Conservation (phyloP, 2,329 filamentous ascomycete species). For the Fusarium humuli region DNA sequence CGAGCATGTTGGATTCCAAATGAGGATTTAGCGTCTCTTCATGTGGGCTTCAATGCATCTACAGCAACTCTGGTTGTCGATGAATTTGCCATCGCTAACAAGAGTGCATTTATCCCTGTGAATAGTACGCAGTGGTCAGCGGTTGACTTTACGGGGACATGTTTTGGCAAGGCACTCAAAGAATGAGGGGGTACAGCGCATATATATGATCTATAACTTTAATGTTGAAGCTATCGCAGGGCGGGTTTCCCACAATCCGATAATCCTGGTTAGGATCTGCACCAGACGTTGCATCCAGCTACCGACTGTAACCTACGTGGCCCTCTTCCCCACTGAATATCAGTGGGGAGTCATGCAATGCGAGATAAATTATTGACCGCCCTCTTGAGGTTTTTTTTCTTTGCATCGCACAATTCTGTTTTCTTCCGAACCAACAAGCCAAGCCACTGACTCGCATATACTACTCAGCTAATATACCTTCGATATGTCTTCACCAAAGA, state of each 20-base stretch:
- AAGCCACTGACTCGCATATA: background rate
- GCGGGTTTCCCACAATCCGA: background rate
- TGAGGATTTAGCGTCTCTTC: background rate
- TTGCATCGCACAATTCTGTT: background rate
- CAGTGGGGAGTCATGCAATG: constrained; percentile 16
- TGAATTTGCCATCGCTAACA: background rate
- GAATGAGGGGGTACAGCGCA: too few species aligned
- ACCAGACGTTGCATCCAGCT: background rate
- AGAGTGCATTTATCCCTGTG: background rate
- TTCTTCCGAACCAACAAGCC: background rate
- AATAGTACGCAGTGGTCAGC: background rate
- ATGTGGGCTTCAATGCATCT: background rate
- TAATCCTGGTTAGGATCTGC: constrained; percentile 8
- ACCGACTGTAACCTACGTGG: background rate
- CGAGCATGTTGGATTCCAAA: background rate
- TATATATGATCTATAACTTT: background rate
- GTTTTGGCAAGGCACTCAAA: background rate
- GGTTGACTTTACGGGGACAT: constrained; percentile 2
- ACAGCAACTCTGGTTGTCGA: background rate
- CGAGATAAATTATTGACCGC: constrained; percentile 28
- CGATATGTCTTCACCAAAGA: background rate
- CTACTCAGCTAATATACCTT: background rate
- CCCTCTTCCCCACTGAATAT: constrained; percentile 9
- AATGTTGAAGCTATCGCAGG: background rate
- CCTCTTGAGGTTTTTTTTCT: constrained; percentile 18